A percentile compares a stretch with the other conserved stretches of the same genome.
Evolutionary conservation across 1,284 basidiomycete species (phyloP).

Genomic region (Apiotrichum porosum): DNA sequence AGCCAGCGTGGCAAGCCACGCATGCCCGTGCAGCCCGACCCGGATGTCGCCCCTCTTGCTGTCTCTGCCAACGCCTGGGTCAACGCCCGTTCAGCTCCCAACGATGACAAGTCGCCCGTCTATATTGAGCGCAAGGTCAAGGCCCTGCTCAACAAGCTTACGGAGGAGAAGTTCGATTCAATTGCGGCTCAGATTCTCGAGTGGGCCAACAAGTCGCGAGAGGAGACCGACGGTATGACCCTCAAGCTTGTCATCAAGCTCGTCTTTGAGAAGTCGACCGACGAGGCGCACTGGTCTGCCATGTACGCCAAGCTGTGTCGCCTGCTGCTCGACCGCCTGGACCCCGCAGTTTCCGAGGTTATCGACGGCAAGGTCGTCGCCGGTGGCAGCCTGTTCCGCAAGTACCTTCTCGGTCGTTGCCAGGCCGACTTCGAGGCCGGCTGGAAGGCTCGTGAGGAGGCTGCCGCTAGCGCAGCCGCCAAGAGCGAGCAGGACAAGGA

Average conservation of each 20-base stretch:
- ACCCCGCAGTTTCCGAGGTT: slow-evolving; percentile 79
- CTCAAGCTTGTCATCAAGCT: slow-evolving; percentile 92
- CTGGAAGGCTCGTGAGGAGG: slow-evolving; percentile 57
- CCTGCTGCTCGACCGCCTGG: slow-evolving; percentile 88
- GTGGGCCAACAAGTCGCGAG: slow-evolving; percentile 90
- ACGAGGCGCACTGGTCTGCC: slow-evolving; percentile 90
- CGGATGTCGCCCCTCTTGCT: slow-evolving; percentile 68
- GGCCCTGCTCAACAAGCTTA: slow-evolving; percentile 88
- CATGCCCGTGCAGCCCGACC: slow-evolving; percentile 41
- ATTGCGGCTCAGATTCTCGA: slow-evolving; percentile 88
- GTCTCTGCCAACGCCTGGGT: slow-evolving; percentile 77
- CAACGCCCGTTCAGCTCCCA: slow-evolving; percentile 49
- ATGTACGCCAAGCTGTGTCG: slow-evolving; percentile 94
- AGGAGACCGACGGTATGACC: slow-evolving; percentile 88
- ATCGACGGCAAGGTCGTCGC: slow-evolving; percentile 77
- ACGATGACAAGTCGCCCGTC: slow-evolving; percentile 67
- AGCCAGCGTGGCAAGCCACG: slow-evolving; percentile 40
- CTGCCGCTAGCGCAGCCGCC: slow-evolving; percentile 53
- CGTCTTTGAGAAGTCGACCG: slow-evolving; percentile 94
- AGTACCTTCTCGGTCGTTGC: slow-evolving; percentile 87
- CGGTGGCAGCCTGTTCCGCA: slow-evolving; percentile 80
- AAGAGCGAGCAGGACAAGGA: slow-evolving; percentile 57
- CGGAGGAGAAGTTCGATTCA: slow-evolving; percentile 93
- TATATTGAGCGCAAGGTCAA: slow-evolving; percentile 92
- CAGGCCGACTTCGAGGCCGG: slow-evolving; percentile 93